Conservation (phyloP, 768 basidiomycete genomes). For the Sarcodon aspratus region DNA sequence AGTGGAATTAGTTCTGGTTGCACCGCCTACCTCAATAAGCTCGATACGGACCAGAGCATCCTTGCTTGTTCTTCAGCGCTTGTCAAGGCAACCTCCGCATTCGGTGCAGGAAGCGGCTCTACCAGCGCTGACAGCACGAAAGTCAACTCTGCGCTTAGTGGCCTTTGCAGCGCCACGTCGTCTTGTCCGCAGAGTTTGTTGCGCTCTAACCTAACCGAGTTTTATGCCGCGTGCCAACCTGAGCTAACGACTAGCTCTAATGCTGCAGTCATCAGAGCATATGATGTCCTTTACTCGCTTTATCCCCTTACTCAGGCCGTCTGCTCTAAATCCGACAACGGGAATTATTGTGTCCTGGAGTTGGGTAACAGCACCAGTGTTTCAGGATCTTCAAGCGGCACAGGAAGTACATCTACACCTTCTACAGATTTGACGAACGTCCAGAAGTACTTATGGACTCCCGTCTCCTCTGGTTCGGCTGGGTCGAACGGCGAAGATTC, state of each 20-base stretch:
- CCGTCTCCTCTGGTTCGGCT: conserved; percentile 8
- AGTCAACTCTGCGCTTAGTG: conserved; percentile 39
- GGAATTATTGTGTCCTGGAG: conserved; percentile 56
- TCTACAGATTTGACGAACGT: conserved; percentile 7
- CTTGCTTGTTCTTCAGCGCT: conserved; percentile 52
- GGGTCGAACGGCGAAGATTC: conserved; percentile 21
- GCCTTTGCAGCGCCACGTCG: conserved; percentile 38
- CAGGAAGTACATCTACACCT: conserved; percentile 8
- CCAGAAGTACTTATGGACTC: conserved; percentile 14
- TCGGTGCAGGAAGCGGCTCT: conserved; percentile 31
- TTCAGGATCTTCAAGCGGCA: conserved; percentile 7
- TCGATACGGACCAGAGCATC: conserved; percentile 54
- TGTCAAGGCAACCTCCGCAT: conserved; percentile 44
- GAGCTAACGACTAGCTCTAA: conserved; percentile 54
- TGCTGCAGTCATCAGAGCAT: conserved; percentile 43
- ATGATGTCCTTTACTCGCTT: conserved; percentile 74
- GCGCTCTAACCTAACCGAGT: conserved; percentile 49
- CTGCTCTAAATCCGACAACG: conserved; percentile 66
- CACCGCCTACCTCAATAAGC: conserved; percentile 39
- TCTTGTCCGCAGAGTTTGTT: conserved; percentile 50
- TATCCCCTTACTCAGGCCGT: conserved; percentile 53
- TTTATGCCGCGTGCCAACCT: conserved; percentile 55
- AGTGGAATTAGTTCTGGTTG: conserved; percentile 45
- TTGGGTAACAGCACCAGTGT: conserved; percentile 20
- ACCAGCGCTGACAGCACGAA: conserved; percentile 26